Conservation (phyloP, 106 monocot species). For the Acanthochlamys bracteata region DNA sequence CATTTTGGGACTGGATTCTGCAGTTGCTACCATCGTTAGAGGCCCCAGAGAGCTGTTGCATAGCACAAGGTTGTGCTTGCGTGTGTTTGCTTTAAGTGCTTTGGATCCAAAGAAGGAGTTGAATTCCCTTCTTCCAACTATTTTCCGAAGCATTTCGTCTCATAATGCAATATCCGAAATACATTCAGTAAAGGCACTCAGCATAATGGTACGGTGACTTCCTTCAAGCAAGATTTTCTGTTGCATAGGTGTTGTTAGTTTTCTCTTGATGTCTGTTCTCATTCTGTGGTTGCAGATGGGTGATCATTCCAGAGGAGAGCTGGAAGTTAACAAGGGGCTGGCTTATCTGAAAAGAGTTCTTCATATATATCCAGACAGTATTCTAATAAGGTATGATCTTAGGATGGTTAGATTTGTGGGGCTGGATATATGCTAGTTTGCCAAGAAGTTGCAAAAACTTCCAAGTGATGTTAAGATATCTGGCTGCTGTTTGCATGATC, state of each 20-base stretch:
- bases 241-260: neutral
- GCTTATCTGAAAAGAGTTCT: constrained; percentile 56
- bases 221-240: neutral
- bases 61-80: constrained; percentile 40
- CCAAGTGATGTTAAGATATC: too few species aligned
- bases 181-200: constrained; percentile 47
- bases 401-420: too few species aligned
- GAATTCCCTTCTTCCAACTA: constrained; percentile 32
- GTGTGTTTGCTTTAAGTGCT: constrained; percentile 54
- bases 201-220: constrained; percentile 50
- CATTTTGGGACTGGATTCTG: constrained; percentile 52
- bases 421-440: neutral
- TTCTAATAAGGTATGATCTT: constrained; percentile 54
- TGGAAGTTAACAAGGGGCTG: constrained; percentile 37
- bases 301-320: constrained; percentile 17
- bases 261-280: neutral
- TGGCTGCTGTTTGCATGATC: too few species aligned
- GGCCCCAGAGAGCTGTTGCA: constrained; percentile 40
- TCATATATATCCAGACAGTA: constrained; percentile 71
- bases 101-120: constrained; percentile 36
- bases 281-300: constrained; percentile 37
- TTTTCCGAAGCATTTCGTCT: constrained; percentile 14
- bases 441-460: too few species aligned
- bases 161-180: constrained; percentile 42
- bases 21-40: constrained; percentile 31